Evolutionary conservation across 176 grass and related monocot species (phyloP).

Genomic region (Ensete ventricosum): DNA sequence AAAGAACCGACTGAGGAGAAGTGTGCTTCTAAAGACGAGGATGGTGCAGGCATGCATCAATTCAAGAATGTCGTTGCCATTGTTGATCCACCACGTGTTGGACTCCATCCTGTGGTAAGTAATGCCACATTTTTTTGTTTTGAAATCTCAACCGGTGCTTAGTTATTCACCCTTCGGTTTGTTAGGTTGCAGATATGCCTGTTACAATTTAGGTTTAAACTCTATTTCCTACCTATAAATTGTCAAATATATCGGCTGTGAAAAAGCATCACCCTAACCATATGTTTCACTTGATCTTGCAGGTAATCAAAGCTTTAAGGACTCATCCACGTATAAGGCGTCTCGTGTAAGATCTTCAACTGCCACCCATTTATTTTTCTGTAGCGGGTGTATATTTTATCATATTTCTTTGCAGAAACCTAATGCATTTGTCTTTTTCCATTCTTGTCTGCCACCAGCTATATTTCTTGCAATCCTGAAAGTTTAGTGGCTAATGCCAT

Average conservation of each 20-base stretch:
- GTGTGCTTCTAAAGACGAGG: slow-evolving; percentile 17
- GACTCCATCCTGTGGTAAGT: slow-evolving; percentile 90
- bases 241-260: too few species aligned
- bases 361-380: background rate
- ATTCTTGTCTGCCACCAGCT: slow-evolving; percentile 33
- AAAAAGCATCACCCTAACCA: background rate
- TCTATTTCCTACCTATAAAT: too few species aligned
- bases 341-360: slow-evolving; percentile 54
- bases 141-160: too few species aligned
- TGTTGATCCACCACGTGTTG: slow-evolving; percentile 85
- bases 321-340: slow-evolving; percentile 86
- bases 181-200: too few species aligned
- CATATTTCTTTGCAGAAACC: background rate
- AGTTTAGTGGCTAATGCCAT: slow-evolving; percentile 83
- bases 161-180: too few species aligned
- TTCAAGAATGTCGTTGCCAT: slow-evolving; percentile 89
- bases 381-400: background rate
- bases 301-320: slow-evolving; percentile 92
- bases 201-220: too few species aligned
- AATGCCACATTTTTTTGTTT: background rate
- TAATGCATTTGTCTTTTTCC: slow-evolving; percentile 1
- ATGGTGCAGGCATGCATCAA: slow-evolving; percentile 16
- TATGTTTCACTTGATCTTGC: slow-evolving; percentile 22
- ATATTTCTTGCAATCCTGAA: slow-evolving; percentile 95
- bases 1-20: slow-evolving; percentile 11